These are phyloP conservation scores for Helianthus annuus DNA, from an alignment of 129 eudicot genomes.

Conservation along the genomic window HanXRQr2.0-SUNRISE NC_035441.2:154521543-154522042, in stretches of 20 bases:
- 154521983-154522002: no score
- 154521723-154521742: not conserved
- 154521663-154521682: constrained; percentile 2
- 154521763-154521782: not conserved
- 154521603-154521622: not conserved
- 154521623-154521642: constrained; percentile 4
- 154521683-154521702: not conserved
- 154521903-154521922: no score
- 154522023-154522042: no score
- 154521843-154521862: no score
- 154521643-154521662: constrained; percentile 22
- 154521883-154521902: no score
- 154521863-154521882: no score
- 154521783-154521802: not conserved
- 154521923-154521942: no score
- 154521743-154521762: not conserved
- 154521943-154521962: no score
- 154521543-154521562: not conserved
- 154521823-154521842: no score
- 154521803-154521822: no score
- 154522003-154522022: no score
- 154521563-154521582: constrained; percentile 24
- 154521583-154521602: constrained; percentile 6
- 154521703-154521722: constrained; percentile 1
- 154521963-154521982: no score